Percentiles rank a stretch among this genome's conserved stretches.
Evolutionary conservation across 108 stramenopile species (phyloP).

Genomic region (Poteriospumella lacustris): DNA sequence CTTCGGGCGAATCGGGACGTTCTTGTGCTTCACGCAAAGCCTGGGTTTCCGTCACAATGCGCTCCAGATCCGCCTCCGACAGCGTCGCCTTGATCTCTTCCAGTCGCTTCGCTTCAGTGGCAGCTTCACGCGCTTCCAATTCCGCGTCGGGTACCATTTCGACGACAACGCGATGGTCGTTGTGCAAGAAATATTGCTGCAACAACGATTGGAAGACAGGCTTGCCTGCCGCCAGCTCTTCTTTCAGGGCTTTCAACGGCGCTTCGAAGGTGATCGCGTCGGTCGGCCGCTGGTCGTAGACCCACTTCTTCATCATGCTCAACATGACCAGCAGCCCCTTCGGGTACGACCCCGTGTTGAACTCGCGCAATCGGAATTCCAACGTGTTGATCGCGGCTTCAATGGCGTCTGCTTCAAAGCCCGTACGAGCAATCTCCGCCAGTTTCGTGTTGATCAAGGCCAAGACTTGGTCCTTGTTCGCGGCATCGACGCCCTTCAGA

Average conservation of each 20-base stretch:
- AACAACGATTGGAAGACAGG: constrained; percentile 77
- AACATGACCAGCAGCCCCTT: constrained; percentile 90
- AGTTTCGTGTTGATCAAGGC: constrained; percentile 71
- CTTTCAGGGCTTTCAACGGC: constrained; percentile 77
- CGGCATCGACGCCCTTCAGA: constrained; percentile 74
- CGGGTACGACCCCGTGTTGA: constrained; percentile 95
- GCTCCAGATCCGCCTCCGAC: constrained; percentile 65
- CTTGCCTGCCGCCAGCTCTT: constrained; percentile 66
- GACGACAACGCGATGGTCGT: constrained; percentile 81
- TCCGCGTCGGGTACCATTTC: constrained; percentile 80
- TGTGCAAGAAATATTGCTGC: constrained; percentile 68
- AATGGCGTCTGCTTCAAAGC: constrained; percentile 73
- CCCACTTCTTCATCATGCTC: constrained; percentile 81
- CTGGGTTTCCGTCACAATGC: constrained; percentile 70
- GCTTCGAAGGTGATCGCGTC: constrained; percentile 80
- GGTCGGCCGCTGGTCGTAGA: constrained; percentile 78
- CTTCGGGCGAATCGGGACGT: constrained; percentile 81
- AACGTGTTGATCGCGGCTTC: constrained; percentile 84
- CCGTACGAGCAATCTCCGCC: constrained; percentile 69
- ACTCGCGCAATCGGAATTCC: constrained; percentile 89
- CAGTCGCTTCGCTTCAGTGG: constrained; percentile 69
- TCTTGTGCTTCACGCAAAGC: constrained; percentile 79
- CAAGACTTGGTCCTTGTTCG: constrained; percentile 71
- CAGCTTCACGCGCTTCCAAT: constrained; percentile 60
- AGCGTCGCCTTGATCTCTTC: constrained; percentile 71